Percentiles rank a stretch among this genome's conserved stretches.
These are phyloP conservation scores for Monilinia polystroma DNA, from an alignment of 2,329 filamentous ascomycete species.

Conservation along the genomic window DNA sequence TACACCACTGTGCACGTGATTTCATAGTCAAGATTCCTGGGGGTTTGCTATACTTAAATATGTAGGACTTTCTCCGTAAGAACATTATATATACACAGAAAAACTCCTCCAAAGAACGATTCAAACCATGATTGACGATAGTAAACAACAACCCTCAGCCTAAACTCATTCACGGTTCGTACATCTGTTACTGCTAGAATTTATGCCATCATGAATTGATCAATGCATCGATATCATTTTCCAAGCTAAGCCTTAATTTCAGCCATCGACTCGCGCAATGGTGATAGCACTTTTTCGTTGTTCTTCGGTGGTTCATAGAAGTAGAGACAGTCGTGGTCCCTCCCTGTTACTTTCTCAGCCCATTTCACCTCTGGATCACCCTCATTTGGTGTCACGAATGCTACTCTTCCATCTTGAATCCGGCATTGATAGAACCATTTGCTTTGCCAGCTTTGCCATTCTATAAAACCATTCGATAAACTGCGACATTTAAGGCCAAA, in stretches of 20 bases:
- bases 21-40: not conserved
- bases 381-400: not conserved
- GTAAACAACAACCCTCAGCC: not conserved
- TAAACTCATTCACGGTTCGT: too few species aligned
- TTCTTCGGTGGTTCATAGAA: not conserved
- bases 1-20: not conserved
- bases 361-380: not conserved
- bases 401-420: not conserved
- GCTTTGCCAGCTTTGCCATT: slow-evolving; percentile 9
- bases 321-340: too few species aligned
- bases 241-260: not conserved
- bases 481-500: not conserved
- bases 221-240: not conserved
- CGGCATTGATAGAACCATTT: not conserved
- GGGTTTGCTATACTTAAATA: not conserved
- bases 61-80: not conserved
- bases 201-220: too few species aligned
- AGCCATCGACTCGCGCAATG: not conserved
- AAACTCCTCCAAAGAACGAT: not conserved
- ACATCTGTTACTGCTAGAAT: too few species aligned
- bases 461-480: not conserved
- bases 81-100: not conserved
- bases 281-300: not conserved
- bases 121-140: not conserved
- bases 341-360: not conserved